A percentile compares a stretch with the other conserved stretches of the same genome.
Evolutionary conservation across 345 rosid species (phyloP).

Genomic region (Rhizophora mangle): DNA sequence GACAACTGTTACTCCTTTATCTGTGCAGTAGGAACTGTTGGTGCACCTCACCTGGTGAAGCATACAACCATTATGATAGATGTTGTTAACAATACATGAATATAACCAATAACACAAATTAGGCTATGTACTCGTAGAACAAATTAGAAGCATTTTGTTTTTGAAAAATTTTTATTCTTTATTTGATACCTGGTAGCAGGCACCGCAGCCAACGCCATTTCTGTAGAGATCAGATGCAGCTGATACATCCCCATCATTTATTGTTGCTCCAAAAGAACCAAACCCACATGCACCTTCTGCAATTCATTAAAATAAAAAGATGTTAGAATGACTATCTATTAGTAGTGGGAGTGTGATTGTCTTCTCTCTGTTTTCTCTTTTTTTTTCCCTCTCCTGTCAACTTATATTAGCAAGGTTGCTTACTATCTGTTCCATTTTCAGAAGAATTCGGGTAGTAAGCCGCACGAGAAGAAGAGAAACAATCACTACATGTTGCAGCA

Average conservation of each 20-base stretch:
- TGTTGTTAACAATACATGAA: neutral
- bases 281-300: constrained; percentile 64
- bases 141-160: neutral
- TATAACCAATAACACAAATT: neutral
- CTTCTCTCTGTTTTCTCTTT: neutral
- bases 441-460: constrained; percentile 53
- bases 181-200: constrained; percentile 60
- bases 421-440: constrained; percentile 54
- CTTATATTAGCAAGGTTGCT: constrained; percentile 3
- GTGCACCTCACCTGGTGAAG: constrained; percentile 55
- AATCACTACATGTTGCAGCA: constrained; percentile 47
- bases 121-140: neutral
- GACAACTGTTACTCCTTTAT: constrained; percentile 50
- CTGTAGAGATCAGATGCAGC: constrained; percentile 63
- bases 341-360: neutral
- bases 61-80: neutral
- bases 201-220: constrained; percentile 65
- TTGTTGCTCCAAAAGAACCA: constrained; percentile 66
- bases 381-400: neutral
- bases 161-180: neutral
- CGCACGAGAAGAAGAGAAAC: constrained; percentile 53
- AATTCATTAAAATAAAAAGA: neutral
- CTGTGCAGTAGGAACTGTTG: constrained; percentile 47
- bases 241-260: constrained; percentile 65
- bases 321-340: neutral